Evolutionary conservation across 2,329 filamentous ascomycete species (phyloP), one percentile per base, ranked within the genome.

Genomic region (Colletotrichum sp.): DNA sequence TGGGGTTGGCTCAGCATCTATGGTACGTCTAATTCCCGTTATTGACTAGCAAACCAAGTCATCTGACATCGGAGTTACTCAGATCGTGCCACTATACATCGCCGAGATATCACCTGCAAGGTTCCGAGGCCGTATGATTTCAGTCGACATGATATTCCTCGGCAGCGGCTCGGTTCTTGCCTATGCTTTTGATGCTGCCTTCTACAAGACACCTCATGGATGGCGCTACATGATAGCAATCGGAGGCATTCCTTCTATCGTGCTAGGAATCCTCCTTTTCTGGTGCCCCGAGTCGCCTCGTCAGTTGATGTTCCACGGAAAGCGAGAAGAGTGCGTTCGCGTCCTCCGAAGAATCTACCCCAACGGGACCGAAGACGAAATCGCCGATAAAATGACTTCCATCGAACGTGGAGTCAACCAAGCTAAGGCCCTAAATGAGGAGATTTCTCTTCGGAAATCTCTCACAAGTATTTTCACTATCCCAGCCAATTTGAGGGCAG

Each of bases 1-100:
- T 10, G 87, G 87, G 44, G 85, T 87, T 32, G 84, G 85, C 2
- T 83, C 82, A 8, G 86, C 85, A 16, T 84, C 84, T 18, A 87
- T 88, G 86, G 81, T 85, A 32, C 70, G 83, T 60, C 82, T n/a
- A 6, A 62, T 1, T 32, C 3, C 24, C 3, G 13, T 57, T n/a
- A n/a, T 62, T 7, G 18, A 21, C 18, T 8, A 2, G 2, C 2
- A 21, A n/a, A 62, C 2, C 5, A 28, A 28, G 1, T 1, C 24
- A 18, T 9, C 57, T 62, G 28, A 62, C 28, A n/a, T 2, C 8
- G 13, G 8, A 10, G 3, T 5, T 24, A 4, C 5, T 4, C 4
- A 72, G 70, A 72, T 72, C 16, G 70, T 68, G 3, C 63, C 70
- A 3, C 71, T 85, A 8, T 80, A 80, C 74, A 80, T 80, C 39